phyloP scores from a whole-genome alignment of 805 yeast genomes.

The Schwanniomyces polymorphus region DNA sequence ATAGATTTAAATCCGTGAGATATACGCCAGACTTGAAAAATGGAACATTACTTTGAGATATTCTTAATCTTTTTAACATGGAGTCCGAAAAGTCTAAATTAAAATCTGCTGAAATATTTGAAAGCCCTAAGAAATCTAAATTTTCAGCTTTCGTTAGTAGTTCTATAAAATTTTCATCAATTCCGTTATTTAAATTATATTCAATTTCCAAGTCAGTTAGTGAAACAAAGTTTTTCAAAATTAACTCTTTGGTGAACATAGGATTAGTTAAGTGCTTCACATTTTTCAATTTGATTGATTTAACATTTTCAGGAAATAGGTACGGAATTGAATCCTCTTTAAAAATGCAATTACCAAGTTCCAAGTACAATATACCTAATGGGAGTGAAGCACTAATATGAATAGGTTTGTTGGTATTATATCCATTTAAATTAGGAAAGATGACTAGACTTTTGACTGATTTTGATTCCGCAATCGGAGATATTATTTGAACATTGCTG shows the following conservation, averaged over 20 bases:
- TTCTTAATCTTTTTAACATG: background rate
- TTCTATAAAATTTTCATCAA: background rate
- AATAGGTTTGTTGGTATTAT: background rate
- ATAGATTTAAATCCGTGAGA: constrained; percentile 5
- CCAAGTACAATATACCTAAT: background rate
- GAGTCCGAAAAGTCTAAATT: background rate
- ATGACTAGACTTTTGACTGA: background rate
- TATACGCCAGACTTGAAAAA: background rate
- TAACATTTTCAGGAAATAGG: background rate
- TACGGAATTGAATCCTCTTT: background rate
- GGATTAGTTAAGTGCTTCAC: background rate
- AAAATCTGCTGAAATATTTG: background rate
- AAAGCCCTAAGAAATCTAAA: background rate
- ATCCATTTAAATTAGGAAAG: background rate
- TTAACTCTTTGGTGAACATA: background rate
- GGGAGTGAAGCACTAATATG: background rate
- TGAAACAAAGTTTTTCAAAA: background rate
- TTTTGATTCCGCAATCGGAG: background rate
- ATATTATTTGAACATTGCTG: background rate
- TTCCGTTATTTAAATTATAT: background rate
- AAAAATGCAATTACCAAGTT: background rate
- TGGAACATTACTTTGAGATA: background rate
- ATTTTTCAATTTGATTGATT: background rate
- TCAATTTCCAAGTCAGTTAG: background rate
- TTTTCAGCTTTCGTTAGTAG: background rate